Evolutionary conservation across 139 green algal species (phyloP).

Genomic region (Microglena sp.): DNA sequence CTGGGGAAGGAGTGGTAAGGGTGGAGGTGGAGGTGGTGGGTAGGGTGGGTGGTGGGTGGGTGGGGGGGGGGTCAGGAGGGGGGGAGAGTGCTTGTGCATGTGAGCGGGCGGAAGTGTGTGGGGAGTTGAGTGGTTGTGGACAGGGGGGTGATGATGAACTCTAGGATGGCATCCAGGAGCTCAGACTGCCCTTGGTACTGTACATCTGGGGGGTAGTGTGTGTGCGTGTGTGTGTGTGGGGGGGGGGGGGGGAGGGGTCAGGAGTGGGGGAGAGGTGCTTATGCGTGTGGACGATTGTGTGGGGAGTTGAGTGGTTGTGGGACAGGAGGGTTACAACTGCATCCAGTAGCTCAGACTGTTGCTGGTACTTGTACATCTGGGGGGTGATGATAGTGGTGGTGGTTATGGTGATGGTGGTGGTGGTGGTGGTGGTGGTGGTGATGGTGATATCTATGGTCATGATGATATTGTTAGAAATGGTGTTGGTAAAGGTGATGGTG

Average conservation of each 20-base stretch:
- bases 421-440: too few relatives aligned
- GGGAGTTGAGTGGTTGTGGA: slow-evolving; percentile 11
- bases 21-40: background rate
- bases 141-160: slow-evolving; percentile 65
- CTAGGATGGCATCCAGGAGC: slow-evolving; percentile 85
- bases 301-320: background rate
- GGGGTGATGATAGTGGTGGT: too few relatives aligned
- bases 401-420: too few relatives aligned
- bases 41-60: too few relatives aligned
- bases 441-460: too few relatives aligned
- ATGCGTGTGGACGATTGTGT: background rate
- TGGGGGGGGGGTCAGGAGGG: too few relatives aligned
- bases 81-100: background rate
- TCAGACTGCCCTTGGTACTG: slow-evolving; percentile 94
- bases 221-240: background rate
- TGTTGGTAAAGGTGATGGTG: too few relatives aligned
- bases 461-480: too few relatives aligned
- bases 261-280: too few relatives aligned
- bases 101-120: background rate
- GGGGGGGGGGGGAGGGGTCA: too few relatives aligned
- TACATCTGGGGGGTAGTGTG: background rate
- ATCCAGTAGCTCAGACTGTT: slow-evolving; percentile 91
- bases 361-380: slow-evolving; percentile 89
- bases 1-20: slow-evolving; percentile 26
- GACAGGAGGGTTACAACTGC: too few relatives aligned